phyloP scores from a whole-genome alignment of 371 early-diverging fungal genomes.

The Saksenaea vasiformis region DNA sequence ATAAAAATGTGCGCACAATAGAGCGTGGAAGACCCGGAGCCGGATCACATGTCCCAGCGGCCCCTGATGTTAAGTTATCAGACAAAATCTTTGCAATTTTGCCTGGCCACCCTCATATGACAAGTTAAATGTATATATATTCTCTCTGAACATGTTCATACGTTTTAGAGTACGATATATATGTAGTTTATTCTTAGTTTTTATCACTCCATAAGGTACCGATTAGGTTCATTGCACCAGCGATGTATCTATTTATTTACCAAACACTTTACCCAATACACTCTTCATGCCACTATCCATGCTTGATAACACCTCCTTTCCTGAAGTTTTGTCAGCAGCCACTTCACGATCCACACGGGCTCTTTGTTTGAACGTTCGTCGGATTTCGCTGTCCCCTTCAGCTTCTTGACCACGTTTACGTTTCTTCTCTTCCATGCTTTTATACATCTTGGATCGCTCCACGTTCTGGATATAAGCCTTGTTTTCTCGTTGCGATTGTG shows the following conservation, averaged over 20 bases:
- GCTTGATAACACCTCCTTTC: constrained; percentile 23
- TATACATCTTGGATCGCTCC: constrained; percentile 81
- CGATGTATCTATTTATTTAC: constrained; percentile 35
- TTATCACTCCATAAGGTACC: too few relatives aligned
- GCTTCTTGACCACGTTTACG: constrained; percentile 36
- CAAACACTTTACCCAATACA: constrained; percentile 42
- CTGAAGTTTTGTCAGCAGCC: constrained; percentile 17
- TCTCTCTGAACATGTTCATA: too few relatives aligned
- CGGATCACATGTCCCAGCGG: too few relatives aligned
- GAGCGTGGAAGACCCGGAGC: background rate
- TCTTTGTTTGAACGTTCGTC: constrained; percentile 69
- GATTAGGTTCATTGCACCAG: too few relatives aligned
- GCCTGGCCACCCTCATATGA: too few relatives aligned
- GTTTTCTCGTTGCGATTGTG: constrained; percentile 83
- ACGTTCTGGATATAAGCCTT: constrained; percentile 87
- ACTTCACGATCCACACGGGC: constrained; percentile 42
- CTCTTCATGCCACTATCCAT: constrained; percentile 37
- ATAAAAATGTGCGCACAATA: background rate
- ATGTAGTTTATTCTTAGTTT: too few relatives aligned
- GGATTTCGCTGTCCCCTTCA: constrained; percentile 38
- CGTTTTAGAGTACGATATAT: too few relatives aligned
- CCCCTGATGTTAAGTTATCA: too few relatives aligned
- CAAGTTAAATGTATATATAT: too few relatives aligned
- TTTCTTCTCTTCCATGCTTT: constrained; percentile 73
- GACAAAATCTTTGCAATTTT: too few relatives aligned